Evolutionary conservation across 441 rosid species (phyloP).

Genomic region (Croton setiger): DNA sequence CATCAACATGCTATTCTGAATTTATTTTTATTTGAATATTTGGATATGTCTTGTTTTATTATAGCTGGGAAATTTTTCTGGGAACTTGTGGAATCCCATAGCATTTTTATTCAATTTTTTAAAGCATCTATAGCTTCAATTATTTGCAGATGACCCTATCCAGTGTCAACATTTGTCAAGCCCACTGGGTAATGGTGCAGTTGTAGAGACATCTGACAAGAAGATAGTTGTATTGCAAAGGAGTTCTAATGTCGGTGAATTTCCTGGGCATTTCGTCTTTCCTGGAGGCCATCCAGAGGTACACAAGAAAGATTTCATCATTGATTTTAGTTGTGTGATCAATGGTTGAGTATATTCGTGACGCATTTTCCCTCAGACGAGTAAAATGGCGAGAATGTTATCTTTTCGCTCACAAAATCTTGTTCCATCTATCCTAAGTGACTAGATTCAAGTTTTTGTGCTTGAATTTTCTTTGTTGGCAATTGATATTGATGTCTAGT

Average conservation of each 20-base stretch:
- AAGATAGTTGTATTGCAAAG: conserved; percentile 67
- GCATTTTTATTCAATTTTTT: not conserved
- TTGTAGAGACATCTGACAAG: conserved; percentile 72
- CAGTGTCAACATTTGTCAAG: conserved; percentile 72
- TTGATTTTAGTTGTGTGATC: not conserved
- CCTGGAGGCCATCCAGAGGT: conserved; percentile 99
- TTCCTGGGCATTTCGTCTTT: conserved; percentile 83
- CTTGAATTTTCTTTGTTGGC: not conserved
- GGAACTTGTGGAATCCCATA: not conserved
- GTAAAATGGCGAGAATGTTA: not conserved
- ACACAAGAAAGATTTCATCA: conserved; percentile 16
- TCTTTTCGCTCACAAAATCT: not conserved
- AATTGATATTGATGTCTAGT: not conserved
- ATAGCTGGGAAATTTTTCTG: not conserved
- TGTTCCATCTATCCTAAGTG: not conserved
- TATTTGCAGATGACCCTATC: conserved; percentile 50
- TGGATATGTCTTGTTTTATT: not conserved
- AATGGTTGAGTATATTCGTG: not conserved
- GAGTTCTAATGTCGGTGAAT: conserved; percentile 88
- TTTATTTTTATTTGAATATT: not conserved
- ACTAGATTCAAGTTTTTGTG: not conserved
- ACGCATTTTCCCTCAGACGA: not conserved
- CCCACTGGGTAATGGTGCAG: conserved; percentile 86
- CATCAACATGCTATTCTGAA: not conserved
- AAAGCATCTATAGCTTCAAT: conserved; percentile 3